Evolutionary conservation across 371 early-diverging fungal genomes (phyloP).

Genomic region (Rhizopus arrhizus): DNA sequence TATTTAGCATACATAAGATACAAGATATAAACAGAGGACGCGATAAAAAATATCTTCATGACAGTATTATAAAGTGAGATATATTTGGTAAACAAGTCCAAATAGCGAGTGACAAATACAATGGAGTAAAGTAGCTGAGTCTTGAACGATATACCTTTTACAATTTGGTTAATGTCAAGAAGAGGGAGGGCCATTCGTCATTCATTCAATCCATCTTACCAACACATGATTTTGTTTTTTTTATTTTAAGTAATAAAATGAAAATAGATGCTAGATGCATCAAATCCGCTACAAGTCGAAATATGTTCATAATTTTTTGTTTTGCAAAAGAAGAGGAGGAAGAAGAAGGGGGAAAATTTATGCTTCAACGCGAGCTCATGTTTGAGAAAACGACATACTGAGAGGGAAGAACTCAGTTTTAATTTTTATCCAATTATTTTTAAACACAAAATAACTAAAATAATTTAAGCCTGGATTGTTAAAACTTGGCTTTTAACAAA

Average conservation of each 20-base stretch:
- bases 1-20: slow-evolving; percentile 88
- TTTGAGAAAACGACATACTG: too few species aligned
- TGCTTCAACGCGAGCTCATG: too few species aligned
- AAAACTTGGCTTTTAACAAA: too few species aligned
- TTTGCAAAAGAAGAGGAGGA: too few species aligned
- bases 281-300: slow-evolving; percentile 91
- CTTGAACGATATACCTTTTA: slow-evolving; percentile 94
- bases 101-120: slow-evolving; percentile 94
- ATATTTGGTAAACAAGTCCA: slow-evolving; percentile 83
- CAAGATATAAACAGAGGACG: slow-evolving; percentile 81
- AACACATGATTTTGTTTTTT: slow-evolving; percentile 82
- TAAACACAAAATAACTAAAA: too few species aligned
- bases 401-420: too few species aligned
- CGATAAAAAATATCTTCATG: slow-evolving; percentile 96
- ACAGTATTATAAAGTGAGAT: slow-evolving; percentile 88
- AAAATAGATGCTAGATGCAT: slow-evolving; percentile 93
- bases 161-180: not conserved
- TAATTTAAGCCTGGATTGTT: too few species aligned
- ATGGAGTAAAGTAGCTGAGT: slow-evolving; percentile 90
- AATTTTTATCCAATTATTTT: too few species aligned
- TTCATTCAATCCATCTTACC: slow-evolving; percentile 52
- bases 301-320: slow-evolving; percentile 74
- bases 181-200: too few species aligned
- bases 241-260: slow-evolving; percentile 88
- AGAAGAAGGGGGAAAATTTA: too few species aligned